A percentile compares a stretch with the other conserved stretches of the same genome.
Conservation (phyloP, 371 early-diverging fungal genomes). For the Funneliformis caledonium region DNA sequence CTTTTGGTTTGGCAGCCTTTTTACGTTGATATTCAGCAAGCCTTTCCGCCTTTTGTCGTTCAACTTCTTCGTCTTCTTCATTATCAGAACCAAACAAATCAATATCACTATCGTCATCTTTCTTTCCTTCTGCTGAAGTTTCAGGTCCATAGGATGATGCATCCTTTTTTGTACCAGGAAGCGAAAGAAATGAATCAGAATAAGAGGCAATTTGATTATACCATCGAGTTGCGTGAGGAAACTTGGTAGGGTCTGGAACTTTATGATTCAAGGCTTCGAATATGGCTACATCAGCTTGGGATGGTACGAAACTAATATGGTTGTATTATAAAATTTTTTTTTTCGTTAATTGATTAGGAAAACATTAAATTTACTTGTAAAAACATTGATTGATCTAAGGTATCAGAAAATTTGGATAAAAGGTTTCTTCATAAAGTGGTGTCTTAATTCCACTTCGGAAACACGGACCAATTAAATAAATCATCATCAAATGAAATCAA, state of each 20-base stretch:
- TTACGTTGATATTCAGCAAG: conserved; percentile 91
- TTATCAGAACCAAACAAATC: conserved; percentile 97
- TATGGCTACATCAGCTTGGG: conserved; percentile 86
- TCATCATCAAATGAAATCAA: conserved; percentile 19
- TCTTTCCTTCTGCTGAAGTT: conserved; percentile 57
- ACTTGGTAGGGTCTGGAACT: conserved; percentile 74
- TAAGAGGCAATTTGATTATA: conserved; percentile 87
- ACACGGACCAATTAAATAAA: conserved; percentile 42
- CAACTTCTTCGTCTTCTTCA: conserved; percentile 92
- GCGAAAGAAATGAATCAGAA: conserved; percentile 53
- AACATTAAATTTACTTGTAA: not conserved
- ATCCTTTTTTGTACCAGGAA: conserved; percentile 42
- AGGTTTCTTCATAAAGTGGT: conserved; percentile 36
- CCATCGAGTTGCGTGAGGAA: conserved; percentile 94
- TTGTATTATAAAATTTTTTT: not conserved
- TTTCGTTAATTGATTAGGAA: not conserved
- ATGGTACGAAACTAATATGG: conserved; percentile 66
- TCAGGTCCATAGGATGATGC: conserved; percentile 35
- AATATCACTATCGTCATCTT: conserved; percentile 91
- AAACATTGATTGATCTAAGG: not conserved
- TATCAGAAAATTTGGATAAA: conserved; percentile 18
- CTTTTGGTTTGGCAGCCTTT: conserved; percentile 93
- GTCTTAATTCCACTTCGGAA: conserved; percentile 41
- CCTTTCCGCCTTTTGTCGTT: conserved; percentile 85
- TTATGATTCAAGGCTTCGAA: conserved; percentile 78